Percentiles rank a stretch among this genome's conserved stretches.
Evolutionary conservation across 371 early-diverging fungal species (phyloP).

Genomic region (Mortierella sp.): DNA sequence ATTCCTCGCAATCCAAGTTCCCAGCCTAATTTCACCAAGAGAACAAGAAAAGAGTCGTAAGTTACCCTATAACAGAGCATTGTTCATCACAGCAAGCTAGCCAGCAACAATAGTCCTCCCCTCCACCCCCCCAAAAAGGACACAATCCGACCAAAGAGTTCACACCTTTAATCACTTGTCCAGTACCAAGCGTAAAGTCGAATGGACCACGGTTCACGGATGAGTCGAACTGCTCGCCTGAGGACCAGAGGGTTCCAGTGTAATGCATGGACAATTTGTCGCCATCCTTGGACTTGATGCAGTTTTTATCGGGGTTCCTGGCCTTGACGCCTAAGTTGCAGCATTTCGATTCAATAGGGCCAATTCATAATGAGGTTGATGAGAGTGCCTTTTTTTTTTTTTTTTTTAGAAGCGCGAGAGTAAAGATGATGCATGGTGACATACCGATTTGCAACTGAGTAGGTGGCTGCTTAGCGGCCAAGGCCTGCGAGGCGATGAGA

Average conservation of each 20-base stretch:
- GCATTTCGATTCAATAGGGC: neutral
- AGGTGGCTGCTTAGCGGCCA: conserved; percentile 44
- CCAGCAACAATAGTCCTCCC: no score
- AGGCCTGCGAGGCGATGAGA: conserved; percentile 27
- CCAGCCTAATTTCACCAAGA: conserved; percentile 59
- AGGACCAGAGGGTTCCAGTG: conserved; percentile 57
- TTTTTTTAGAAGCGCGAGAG: neutral
- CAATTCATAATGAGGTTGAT: neutral
- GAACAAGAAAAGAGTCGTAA: neutral
- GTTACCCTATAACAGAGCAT: no score
- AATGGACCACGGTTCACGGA: conserved; percentile 64
- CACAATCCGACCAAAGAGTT: neutral
- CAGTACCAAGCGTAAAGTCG: conserved; percentile 62
- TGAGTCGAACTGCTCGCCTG: conserved; percentile 64
- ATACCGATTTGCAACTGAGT: conserved; percentile 60
- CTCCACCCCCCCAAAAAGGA: no score
- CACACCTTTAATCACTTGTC: conserved; percentile 49
- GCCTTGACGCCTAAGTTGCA: conserved; percentile 38
- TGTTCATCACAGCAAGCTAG: no score
- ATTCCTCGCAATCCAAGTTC: conserved; percentile 72
- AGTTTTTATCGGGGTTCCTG: conserved; percentile 54
- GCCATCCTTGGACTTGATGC: conserved; percentile 47
- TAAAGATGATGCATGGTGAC: neutral
- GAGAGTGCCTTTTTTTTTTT: neutral
- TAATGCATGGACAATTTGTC: conserved; percentile 66